Base-by-base conservation (phyloP, 108 stramenopile genomes). In the Stephanodiscus minutulus region DNA sequence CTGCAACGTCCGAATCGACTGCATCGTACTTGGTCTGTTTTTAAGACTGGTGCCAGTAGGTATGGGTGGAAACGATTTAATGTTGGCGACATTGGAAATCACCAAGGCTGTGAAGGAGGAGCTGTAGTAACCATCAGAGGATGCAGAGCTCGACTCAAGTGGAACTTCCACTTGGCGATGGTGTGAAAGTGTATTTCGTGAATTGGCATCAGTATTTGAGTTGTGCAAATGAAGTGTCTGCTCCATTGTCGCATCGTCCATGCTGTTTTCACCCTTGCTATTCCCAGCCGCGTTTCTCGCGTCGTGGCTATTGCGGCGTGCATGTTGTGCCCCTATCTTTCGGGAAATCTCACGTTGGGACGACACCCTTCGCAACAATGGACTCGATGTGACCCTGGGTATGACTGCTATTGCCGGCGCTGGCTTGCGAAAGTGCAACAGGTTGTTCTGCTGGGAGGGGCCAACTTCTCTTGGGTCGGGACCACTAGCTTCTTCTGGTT, bases 291-390 rank as follows among this genome's bases (percentile, higher is more conserved):
- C 50, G n/a, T 52, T 6, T 1, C 22, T 52, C 50, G 50, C 50
- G 50, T 24, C 50, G 4, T 6, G 18, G 50, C 50, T 24, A 52
- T 10, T 21, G 50, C 7, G 22, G 20, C 13, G 22, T 7, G 5
- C 6, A 52, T 24, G 5, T 7, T 20, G 18, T 4, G 22, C 8
- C 24, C 9, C 24, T 7, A 6, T 24, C 11, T 49, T 49, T 3
- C 3, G 18, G 48, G 4, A 31, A 7, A 2, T 25, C 55, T 56
- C 37, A 18, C 57, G 33, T 18, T 18, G 57, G 28, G 33, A 17
- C 8, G 57, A 58, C 57, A 22, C 57, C 13, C 57, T 31, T 58
- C 57, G 57, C 37, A 58, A 29, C 57, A 58, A 58, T 33, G 57
- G 57, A 17, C 57, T 58, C 10, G 56, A 57, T 27, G n/a, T 22